Evolutionary conservation across 2,329 filamentous ascomycete species (phyloP).

Genomic region (Endocalyx cinctus): DNA sequence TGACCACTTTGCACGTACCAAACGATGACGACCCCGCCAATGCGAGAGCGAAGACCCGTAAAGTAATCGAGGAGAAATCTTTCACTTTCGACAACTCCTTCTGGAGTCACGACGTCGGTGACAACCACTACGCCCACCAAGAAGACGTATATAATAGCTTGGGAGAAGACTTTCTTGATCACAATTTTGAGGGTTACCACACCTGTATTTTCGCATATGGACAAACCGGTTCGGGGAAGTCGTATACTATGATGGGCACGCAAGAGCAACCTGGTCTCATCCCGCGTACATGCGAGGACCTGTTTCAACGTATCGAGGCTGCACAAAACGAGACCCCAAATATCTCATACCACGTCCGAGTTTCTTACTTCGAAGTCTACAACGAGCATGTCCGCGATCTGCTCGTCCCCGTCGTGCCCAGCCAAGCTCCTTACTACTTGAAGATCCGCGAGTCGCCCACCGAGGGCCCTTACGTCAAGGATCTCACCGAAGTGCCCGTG

Average conservation of each 20-base stretch:
- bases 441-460: slow-evolving; percentile 95
- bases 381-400: slow-evolving; percentile 98
- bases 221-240: slow-evolving; percentile 95
- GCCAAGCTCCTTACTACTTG: slow-evolving; percentile 81
- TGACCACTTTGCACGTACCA: slow-evolving; percentile 75
- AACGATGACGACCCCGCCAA: slow-evolving; percentile 50
- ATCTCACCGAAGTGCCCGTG: slow-evolving; percentile 88
- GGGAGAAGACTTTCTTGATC: slow-evolving; percentile 94
- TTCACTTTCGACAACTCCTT: slow-evolving; percentile 99
- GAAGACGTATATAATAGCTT: slow-evolving; percentile 91
- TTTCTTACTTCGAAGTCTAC: slow-evolving; percentile 99
- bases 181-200: slow-evolving; percentile 99
- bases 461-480: slow-evolving; percentile 95
- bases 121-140: slow-evolving; percentile 85
- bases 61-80: slow-evolving; percentile 76
- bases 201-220: slow-evolving; percentile 99
- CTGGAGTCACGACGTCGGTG: slow-evolving; percentile 81
- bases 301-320: slow-evolving; percentile 87
- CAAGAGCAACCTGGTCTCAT: slow-evolving; percentile 85
- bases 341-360: slow-evolving; percentile 93
- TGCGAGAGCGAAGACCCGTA: slow-evolving; percentile 60
- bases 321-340: slow-evolving; percentile 75
- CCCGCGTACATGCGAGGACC: slow-evolving; percentile 88
- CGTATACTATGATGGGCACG: slow-evolving; percentile 96
- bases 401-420: slow-evolving; percentile 66